A percentile compares a stretch with the other conserved stretches of the same genome.
Evolutionary conservation across 768 basidiomycete species (phyloP).

Genomic region (Hypsizygus marmoreus): DNA sequence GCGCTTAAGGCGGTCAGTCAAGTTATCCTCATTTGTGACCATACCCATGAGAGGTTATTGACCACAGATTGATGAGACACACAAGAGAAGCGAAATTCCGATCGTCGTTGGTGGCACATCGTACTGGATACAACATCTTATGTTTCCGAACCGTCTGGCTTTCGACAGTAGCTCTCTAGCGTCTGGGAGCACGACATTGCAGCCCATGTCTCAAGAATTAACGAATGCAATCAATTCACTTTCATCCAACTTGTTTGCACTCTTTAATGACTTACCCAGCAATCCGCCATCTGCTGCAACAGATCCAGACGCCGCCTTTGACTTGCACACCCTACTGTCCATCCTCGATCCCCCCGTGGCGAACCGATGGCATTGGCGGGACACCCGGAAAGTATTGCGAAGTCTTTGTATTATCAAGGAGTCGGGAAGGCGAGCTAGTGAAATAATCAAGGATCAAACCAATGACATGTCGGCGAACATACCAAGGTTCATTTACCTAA

Average conservation of each 20-base stretch:
- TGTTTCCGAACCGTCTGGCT: conserved; percentile 80
- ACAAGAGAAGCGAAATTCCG: conserved; percentile 64
- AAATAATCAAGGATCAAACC: conserved; percentile 67
- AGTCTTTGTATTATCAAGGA: conserved; percentile 79
- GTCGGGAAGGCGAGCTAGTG: conserved; percentile 62
- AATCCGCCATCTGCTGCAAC: conserved; percentile 56
- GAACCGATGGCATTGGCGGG: conserved; percentile 93
- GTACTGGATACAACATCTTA: conserved; percentile 96
- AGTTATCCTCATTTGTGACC: conserved; percentile 6
- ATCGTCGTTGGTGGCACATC: conserved; percentile 95
- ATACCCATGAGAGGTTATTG: not conserved
- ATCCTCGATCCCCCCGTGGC: conserved; percentile 74
- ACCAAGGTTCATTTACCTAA: conserved; percentile 50
- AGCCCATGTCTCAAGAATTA: conserved; percentile 36
- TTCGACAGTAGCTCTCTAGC: conserved; percentile 21
- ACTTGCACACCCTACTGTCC: conserved; percentile 66
- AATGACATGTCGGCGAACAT: conserved; percentile 29
- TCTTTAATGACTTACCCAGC: conserved; percentile 62
- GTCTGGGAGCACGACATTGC: not conserved
- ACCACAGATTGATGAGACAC: conserved; percentile 73
- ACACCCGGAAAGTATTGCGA: conserved; percentile 86
- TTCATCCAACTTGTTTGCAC: conserved; percentile 43
- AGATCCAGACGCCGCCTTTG: conserved; percentile 57
- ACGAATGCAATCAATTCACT: conserved; percentile 43
- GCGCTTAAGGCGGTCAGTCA: conserved; percentile 71